phyloP scores from a whole-genome alignment of 2,329 filamentous ascomycete species.

The Capronia americana region DNA sequence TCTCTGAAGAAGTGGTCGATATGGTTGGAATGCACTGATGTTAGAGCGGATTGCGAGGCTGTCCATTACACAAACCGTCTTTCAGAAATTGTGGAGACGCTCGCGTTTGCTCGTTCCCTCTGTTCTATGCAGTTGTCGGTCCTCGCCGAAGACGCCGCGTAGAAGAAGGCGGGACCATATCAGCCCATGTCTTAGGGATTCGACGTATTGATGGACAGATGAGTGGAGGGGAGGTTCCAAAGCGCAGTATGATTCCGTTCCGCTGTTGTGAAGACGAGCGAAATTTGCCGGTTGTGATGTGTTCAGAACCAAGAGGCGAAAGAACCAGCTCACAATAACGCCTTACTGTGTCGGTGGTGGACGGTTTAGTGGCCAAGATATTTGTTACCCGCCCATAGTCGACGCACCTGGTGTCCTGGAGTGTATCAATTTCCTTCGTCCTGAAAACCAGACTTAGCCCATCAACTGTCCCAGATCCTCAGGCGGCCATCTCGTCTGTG shows the following conservation, averaged over 20 bases:
- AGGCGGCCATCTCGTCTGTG: constrained; percentile 94
- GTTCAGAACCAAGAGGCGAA: background rate
- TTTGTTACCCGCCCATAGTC: background rate
- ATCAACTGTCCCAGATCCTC: constrained; percentile 92
- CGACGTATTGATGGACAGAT: background rate
- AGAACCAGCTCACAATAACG: background rate
- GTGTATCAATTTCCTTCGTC: background rate
- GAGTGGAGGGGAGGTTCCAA: background rate
- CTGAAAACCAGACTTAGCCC: constrained; percentile 58
- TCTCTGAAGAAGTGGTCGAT: too few species aligned
- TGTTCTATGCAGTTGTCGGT: background rate
- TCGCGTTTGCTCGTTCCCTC: background rate
- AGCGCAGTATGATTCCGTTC: background rate
- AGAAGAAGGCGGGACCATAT: background rate
- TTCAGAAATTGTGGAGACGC: too few species aligned
- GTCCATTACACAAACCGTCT: too few species aligned
- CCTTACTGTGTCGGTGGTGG: background rate
- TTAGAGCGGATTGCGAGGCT: too few species aligned
- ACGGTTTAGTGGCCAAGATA: background rate
- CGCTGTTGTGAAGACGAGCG: background rate
- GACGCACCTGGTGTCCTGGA: background rate
- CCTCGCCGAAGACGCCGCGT: background rate
- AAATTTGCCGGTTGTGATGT: background rate
- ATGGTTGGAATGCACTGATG: too few species aligned
- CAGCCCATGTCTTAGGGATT: background rate